These are phyloP conservation scores for Ophiosphaerella korrae DNA, from an alignment of 2,329 filamentous ascomycete genomes.

Conservation along the genomic window DNA sequence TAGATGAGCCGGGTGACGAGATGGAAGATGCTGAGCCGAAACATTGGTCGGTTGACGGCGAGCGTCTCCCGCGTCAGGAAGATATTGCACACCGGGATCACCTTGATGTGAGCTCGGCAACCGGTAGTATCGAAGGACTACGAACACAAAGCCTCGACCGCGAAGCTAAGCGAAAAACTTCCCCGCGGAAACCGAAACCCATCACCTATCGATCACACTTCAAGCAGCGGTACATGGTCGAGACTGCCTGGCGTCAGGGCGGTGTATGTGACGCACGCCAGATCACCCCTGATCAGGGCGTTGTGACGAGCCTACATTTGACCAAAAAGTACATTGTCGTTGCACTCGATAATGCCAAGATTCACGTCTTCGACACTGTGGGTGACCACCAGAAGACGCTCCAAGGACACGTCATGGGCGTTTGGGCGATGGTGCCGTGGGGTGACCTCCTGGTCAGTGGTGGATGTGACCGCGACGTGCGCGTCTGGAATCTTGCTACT, in stretches of 20 bases:
- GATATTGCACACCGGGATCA: constrained; percentile 33
- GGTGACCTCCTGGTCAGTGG: constrained; percentile 93
- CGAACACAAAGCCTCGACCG: constrained; percentile 64
- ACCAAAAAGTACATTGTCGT: constrained; percentile 97
- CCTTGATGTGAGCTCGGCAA: constrained; percentile 43
- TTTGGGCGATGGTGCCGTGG: constrained; percentile 99
- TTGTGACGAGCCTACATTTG: constrained; percentile 92
- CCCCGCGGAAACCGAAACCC: constrained; percentile 62
- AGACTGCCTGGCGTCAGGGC: constrained; percentile 93
- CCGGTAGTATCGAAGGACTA: constrained; percentile 54
- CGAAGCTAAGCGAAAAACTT: constrained; percentile 42
- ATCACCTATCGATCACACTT: constrained; percentile 95
- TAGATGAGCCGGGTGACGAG: constrained; percentile 33
- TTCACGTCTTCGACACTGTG: constrained; percentile 94
- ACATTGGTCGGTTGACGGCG: constrained; percentile 32
- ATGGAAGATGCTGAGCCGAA: constrained; percentile 31
- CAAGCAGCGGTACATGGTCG: constrained; percentile 95
- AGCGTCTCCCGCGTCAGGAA: constrained; percentile 34
- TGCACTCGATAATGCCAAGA: constrained; percentile 96
- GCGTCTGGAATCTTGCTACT: constrained; percentile 94
- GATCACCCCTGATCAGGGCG: constrained; percentile 94
- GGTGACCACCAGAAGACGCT: constrained; percentile 87
- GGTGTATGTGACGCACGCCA: constrained; percentile 82
- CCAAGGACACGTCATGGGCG: constrained; percentile 96
- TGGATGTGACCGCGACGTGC: constrained; percentile 93